Evolutionary conservation across 768 basidiomycete species (phyloP), one percentile per base, ranked within the genome.

Genomic region (Boletus subparvulus): DNA sequence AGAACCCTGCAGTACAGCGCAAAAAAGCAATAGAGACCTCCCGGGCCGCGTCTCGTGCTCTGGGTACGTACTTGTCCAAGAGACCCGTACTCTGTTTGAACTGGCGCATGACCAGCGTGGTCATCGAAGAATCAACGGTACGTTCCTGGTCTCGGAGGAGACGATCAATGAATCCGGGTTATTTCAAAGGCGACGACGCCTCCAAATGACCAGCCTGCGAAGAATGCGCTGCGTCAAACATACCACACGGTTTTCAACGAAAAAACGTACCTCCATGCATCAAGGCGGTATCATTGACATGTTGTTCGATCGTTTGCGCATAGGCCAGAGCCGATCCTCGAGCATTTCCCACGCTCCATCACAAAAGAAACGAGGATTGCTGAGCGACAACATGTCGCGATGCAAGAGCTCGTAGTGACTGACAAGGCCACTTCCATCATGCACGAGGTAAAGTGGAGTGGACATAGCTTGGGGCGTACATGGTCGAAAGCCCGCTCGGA

Each of bases 121-220:
- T 62, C n/a, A 76, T 62, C 14, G 74, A 72, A 1, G 74, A 64
- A 30, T 70, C 63, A 2, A 65, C 39, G 19, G 56, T 66, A 40
- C 68, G 68, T 1, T 62, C 60, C 39, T 72, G 69, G 14, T 75
- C 66, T 16, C 71, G 66, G n/a, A 80, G 61, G 26, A 79, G 67
- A 49, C 73, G 67, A n/a, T 82, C 73, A 53, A 91, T 77, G 33
- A 28, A 80, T 79, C 1, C 76, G 77, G 17, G 84, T 81, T 3
- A 82, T 71, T 62, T 89, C 88, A 61, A 83, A 89, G 0, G 88
- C 86, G 0, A 83, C 81, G 5, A 88, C 83, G 2, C 88, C 88
- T 13, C 88, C 88, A 59, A 91, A 87, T 3, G 88, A 91, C 88
- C 88, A 91, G 0, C 88, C 88, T 90, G 52, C 3, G 21, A 6